A percentile compares a stretch with the other conserved stretches of the same genome.
These are phyloP conservation scores for Candida hungchunana DNA, from an alignment of 805 yeast genomes.

Conservation along the genomic window DNA sequence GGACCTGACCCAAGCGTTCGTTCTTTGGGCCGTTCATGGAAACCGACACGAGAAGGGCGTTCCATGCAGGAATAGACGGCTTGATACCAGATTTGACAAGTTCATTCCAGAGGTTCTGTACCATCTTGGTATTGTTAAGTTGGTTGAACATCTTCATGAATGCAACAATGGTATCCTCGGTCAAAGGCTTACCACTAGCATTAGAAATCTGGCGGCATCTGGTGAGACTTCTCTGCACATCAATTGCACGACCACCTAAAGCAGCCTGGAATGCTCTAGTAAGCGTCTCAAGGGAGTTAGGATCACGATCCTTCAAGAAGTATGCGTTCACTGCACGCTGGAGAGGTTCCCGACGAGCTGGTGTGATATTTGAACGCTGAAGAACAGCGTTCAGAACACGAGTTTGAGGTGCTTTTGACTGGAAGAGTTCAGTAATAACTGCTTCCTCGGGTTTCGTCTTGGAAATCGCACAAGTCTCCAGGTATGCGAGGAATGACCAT, in stretches of 20 bases:
- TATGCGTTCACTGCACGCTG: slow-evolving; percentile 7
- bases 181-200: slow-evolving; percentile 31
- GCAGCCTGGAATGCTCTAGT: slow-evolving; percentile 19
- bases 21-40: slow-evolving; percentile 26
- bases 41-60: slow-evolving; percentile 48
- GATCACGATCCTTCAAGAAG: slow-evolving; percentile 15
- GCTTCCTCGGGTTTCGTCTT: slow-evolving; percentile 9
- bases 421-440: slow-evolving; percentile 14
- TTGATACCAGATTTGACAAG: slow-evolving; percentile 36
- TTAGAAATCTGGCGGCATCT: slow-evolving; percentile 23
- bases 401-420: slow-evolving; percentile 16
- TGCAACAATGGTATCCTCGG: slow-evolving; percentile 37
- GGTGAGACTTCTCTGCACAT: slow-evolving; percentile 17
- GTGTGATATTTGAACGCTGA: too few species aligned
- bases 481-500: slow-evolving; percentile 16
- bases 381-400: too few species aligned
- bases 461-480: slow-evolving; percentile 11
- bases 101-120: slow-evolving; percentile 47
- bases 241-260: slow-evolving; percentile 10
- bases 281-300: slow-evolving; percentile 20
- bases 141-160: slow-evolving; percentile 45
- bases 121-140: slow-evolving; percentile 32
- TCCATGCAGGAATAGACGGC: slow-evolving; percentile 54
- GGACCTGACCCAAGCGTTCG: slow-evolving; percentile 34
- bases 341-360: too few species aligned